Conservation (phyloP, 1,284 basidiomycete species). For the Tilletia caries region DNA sequence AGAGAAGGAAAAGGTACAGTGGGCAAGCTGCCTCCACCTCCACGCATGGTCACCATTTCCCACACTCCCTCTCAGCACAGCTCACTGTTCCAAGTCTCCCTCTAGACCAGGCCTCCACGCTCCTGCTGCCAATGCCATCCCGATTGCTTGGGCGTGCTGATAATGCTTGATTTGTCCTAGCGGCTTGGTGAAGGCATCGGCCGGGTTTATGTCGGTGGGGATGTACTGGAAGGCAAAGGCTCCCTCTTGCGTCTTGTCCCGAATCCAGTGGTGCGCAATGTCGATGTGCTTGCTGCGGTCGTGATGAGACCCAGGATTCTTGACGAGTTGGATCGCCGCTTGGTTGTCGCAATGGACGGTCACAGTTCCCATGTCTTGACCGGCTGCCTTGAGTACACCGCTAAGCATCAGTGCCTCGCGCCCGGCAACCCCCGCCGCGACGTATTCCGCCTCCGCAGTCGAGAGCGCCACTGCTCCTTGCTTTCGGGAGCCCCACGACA, state of each 20-base stretch:
- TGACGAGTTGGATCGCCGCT: neutral
- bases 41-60: neutral
- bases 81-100: too few species aligned
- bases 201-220: neutral
- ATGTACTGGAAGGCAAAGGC: neutral
- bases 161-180: neutral
- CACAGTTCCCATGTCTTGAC: neutral
- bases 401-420: constrained; percentile 5
- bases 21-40: constrained; percentile 9
- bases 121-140: too few species aligned
- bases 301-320: neutral
- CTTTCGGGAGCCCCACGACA: too few species aligned
- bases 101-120: too few species aligned
- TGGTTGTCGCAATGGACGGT: constrained; percentile 4
- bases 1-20: neutral
- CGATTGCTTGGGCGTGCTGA: too few species aligned
- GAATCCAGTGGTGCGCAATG: too few species aligned
- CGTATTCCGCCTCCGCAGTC: too few species aligned
- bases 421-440: too few species aligned
- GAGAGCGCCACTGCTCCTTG: too few species aligned
- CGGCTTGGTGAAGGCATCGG: constrained; percentile 12
- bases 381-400: neutral
- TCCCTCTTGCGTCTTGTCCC: too few species aligned
- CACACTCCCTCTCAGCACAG: neutral
- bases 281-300: too few species aligned